Conservation (phyloP, 1,139 yeast species). For the Lodderomyces pseudojiufengensis region DNA sequence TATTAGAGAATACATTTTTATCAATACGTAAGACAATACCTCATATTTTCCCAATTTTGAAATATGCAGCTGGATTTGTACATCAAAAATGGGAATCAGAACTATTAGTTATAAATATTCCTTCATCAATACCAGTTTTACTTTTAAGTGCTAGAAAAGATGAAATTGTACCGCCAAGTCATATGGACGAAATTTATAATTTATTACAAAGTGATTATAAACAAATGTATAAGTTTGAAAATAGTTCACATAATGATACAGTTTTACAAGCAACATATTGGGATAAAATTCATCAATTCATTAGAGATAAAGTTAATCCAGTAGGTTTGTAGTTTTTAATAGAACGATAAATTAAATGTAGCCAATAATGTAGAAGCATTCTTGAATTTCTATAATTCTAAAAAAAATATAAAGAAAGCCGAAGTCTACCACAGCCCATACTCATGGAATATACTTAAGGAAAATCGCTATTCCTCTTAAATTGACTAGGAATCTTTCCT, state of each 20-base stretch:
- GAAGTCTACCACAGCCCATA: too few species aligned
- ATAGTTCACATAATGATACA: constrained; percentile 78
- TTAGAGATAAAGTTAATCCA: constrained; percentile 39
- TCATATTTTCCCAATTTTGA: constrained; percentile 67
- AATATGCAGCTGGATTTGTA: constrained; percentile 57
- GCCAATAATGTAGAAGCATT: constrained; percentile 8
- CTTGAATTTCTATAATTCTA: constrained; percentile 2
- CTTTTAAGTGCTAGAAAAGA: constrained; percentile 74
- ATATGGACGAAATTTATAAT: constrained; percentile 63
- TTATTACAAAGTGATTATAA: constrained; percentile 46
- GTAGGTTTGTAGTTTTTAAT: constrained; percentile 26
- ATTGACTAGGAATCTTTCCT: too few species aligned
- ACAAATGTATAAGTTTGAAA: constrained; percentile 48
- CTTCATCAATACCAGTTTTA: constrained; percentile 58
- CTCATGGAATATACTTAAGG: too few species aligned
- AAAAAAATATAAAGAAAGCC: too few species aligned
- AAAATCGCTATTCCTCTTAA: too few species aligned
- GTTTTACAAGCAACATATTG: constrained; percentile 71
- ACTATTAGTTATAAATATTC: constrained; percentile 48
- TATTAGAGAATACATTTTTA: constrained; percentile 84
- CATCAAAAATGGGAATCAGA: constrained; percentile 87
- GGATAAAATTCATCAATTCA: constrained; percentile 60
- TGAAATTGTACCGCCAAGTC: constrained; percentile 88
- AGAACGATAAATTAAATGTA: too few species aligned
- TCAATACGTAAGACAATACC: constrained; percentile 80